These are phyloP conservation scores for Rhazya stricta DNA, from an alignment of 257 asterid genomes.

Conservation along the genomic window DNA sequence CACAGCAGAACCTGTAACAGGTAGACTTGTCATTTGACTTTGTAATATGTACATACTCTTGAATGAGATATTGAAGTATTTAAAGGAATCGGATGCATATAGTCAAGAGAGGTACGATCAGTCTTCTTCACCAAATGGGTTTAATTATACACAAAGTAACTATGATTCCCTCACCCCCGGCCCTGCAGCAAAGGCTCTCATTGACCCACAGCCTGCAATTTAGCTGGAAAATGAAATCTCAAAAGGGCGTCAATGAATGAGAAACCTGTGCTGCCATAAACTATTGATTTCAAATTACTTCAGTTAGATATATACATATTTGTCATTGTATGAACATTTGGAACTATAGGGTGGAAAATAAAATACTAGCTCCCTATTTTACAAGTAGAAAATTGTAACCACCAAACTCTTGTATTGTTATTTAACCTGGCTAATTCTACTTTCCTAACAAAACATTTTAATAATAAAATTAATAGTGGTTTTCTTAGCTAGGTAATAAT, in stretches of 20 bases:
- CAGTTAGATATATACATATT: no score
- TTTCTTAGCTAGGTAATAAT: no score
- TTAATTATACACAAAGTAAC: neutral
- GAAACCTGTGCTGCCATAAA: neutral
- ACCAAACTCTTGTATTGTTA: neutral
- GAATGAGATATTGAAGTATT: neutral
- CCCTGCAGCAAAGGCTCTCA: neutral
- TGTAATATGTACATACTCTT: neutral
- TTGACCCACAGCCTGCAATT: neutral
- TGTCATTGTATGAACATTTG: no score
- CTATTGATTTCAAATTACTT: neutral
- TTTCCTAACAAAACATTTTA: no score
- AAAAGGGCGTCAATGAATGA: neutral
- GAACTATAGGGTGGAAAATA: neutral
- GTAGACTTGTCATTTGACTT: neutral
- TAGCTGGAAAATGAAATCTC: conserved; percentile 4
- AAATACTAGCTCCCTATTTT: no score
- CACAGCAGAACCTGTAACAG: neutral
- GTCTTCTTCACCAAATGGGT: neutral
- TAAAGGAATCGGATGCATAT: neutral
- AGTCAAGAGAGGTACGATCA: neutral
- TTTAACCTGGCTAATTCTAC: neutral
- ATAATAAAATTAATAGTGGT: no score
- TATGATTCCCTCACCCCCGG: neutral
- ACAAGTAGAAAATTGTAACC: no score